Conservation (phyloP, 352 stramenopile genomes). For the Phytophthora pinifolia region DNA sequence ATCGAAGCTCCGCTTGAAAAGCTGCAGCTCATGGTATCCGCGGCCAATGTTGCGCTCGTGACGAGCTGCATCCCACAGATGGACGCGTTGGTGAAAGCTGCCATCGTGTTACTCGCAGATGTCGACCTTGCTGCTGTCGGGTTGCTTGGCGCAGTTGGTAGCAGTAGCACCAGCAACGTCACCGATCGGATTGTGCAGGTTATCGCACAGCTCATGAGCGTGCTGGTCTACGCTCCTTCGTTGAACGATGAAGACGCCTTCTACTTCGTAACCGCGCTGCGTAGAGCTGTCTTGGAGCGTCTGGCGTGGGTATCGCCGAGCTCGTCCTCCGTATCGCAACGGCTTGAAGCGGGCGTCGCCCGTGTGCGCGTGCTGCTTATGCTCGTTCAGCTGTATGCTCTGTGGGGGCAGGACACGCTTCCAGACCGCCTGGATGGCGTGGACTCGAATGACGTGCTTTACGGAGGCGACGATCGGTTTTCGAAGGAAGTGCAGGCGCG, state of each 20-base stretch:
- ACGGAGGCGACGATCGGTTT: slow-evolving; percentile 64
- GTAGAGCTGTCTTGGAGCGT: slow-evolving; percentile 68
- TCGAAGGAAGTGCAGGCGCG: slow-evolving; percentile 41
- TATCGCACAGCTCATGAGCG: slow-evolving; percentile 50
- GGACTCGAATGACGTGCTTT: slow-evolving; percentile 88
- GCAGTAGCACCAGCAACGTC: slow-evolving; percentile 2
- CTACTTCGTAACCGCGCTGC: slow-evolving; percentile 82
- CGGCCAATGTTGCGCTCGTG: slow-evolving; percentile 67
- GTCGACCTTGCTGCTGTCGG: slow-evolving; percentile 33
- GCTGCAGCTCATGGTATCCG: slow-evolving; percentile 64
- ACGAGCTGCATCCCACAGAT: slow-evolving; percentile 85
- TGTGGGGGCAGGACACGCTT: slow-evolving; percentile 59
- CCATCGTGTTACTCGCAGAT: slow-evolving; percentile 79
- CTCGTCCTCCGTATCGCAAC: slow-evolving; percentile 17
- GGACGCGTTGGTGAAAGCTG: slow-evolving; percentile 81
- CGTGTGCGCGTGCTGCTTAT: slow-evolving; percentile 46
- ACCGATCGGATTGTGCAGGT: slow-evolving; percentile 32
- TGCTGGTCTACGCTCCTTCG: slow-evolving; percentile 79
- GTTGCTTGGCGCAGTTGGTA: slow-evolving; percentile 14
- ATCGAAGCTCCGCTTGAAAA: slow-evolving; percentile 50
- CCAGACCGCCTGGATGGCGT: slow-evolving; percentile 44
- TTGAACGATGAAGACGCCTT: slow-evolving; percentile 81
- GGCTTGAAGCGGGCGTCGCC: slow-evolving; percentile 18
- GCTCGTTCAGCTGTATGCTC: slow-evolving; percentile 53
- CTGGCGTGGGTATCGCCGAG: slow-evolving; percentile 18